Conservation (phyloP, 2,329 filamentous ascomycete species). For the Emericellopsis atlantica region DNA sequence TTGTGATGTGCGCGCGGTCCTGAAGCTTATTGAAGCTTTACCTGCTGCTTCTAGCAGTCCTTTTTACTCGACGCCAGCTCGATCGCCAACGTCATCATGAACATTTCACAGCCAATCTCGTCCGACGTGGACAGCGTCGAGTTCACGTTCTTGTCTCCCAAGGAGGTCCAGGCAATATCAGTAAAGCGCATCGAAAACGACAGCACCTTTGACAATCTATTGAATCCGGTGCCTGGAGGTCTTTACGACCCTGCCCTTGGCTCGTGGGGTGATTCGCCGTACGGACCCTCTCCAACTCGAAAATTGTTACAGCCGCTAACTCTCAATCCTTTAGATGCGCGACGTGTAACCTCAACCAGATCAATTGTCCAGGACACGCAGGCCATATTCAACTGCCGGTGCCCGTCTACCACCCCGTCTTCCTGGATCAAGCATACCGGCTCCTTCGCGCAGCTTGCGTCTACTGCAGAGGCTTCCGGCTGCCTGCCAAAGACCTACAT, state of each 20-base stretch:
- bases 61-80: neutral
- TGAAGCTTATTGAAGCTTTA: too few relatives aligned
- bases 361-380: conserved; percentile 79
- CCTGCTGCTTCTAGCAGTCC: neutral
- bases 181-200: conserved; percentile 91
- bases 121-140: conserved; percentile 79
- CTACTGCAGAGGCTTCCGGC: conserved; percentile 79
- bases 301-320: neutral
- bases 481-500: conserved; percentile 66
- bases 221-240: conserved; percentile 81
- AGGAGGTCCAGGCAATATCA: conserved; percentile 79
- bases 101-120: conserved; percentile 68
- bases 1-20: neutral
- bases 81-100: conserved; percentile 33
- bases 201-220: conserved; percentile 82
- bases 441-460: conserved; percentile 78
- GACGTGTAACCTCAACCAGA: conserved; percentile 77
- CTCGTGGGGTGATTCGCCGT: conserved; percentile 77
- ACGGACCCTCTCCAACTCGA: conserved; percentile 13
- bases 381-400: conserved; percentile 93
- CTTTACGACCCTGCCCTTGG: conserved; percentile 88
- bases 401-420: conserved; percentile 91
- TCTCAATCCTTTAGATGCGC: conserved; percentile 51
- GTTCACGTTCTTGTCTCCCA: conserved; percentile 71
- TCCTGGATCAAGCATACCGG: conserved; percentile 82